A percentile compares a stretch with the other conserved stretches of the same genome.
Evolutionary conservation across 495 filamentous ascomycete genomes (phyloP).

Genomic region (Daldinia childiae): DNA sequence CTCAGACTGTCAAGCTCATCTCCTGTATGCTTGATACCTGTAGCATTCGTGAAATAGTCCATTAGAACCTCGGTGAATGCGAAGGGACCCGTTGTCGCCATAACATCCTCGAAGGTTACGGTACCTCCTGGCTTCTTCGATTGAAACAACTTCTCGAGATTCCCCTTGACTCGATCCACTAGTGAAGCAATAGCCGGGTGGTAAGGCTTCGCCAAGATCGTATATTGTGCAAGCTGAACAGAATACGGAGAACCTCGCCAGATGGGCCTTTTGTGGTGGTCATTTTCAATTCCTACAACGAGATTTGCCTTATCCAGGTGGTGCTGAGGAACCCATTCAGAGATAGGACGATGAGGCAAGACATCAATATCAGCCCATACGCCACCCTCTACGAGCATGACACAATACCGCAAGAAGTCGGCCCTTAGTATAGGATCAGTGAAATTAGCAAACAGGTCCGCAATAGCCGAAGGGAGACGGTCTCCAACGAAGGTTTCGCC

Average conservation of each 20-base stretch:
- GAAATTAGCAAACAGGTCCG: constrained; percentile 44
- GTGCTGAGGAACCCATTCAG: constrained; percentile 51
- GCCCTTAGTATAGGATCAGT: constrained; percentile 44
- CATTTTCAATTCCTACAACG: constrained; percentile 56
- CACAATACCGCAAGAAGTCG: constrained; percentile 61
- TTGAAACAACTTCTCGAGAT: constrained; percentile 21
- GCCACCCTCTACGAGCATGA: constrained; percentile 60
- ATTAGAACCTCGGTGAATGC: constrained; percentile 38
- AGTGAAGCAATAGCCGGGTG: constrained; percentile 38
- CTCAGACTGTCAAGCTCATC: constrained; percentile 29
- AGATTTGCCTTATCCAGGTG: constrained; percentile 44
- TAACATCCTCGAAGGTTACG: constrained; percentile 33
- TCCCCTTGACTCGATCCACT: constrained; percentile 35
- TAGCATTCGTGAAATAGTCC: constrained; percentile 23
- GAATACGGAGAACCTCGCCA: constrained; percentile 42
- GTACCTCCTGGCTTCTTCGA: not conserved
- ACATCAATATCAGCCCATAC: constrained; percentile 63
- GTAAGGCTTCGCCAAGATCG: constrained; percentile 50
- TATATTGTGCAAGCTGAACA: constrained; percentile 55
- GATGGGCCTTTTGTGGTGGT: constrained; percentile 43
- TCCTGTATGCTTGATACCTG: constrained; percentile 19
- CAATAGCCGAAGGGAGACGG: constrained; percentile 40
- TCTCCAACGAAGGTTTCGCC: constrained; percentile 48
- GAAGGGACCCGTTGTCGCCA: constrained; percentile 36
- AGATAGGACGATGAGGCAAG: constrained; percentile 47